phyloP scores from a whole-genome alignment of 2,329 filamentous ascomycete species.

The Thermoascus crustaceus region DNA sequence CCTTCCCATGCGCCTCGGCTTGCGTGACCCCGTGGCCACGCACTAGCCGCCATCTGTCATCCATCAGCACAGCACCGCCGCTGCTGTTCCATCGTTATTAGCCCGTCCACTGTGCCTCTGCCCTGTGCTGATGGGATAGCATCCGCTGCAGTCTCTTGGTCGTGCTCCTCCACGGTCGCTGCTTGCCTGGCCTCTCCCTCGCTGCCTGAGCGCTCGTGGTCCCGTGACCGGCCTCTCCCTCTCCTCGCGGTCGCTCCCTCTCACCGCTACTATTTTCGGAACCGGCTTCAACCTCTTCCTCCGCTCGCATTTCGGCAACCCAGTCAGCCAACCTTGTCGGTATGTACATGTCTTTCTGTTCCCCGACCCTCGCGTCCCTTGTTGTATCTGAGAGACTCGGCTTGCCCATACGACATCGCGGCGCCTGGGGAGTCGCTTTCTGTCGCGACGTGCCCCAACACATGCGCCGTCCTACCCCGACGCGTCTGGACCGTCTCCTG shows the following conservation, averaged over 20 bases:
- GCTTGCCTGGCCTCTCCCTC: background rate
- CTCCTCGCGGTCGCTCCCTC: slow-evolving; percentile 14
- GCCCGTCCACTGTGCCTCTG: background rate
- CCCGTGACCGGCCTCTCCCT: slow-evolving; percentile 21
- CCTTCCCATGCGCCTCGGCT: slow-evolving; percentile 6
- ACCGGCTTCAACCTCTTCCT: slow-evolving; percentile 24
- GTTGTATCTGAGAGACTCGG: slow-evolving; percentile 1
- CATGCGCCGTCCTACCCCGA: slow-evolving; percentile 11
- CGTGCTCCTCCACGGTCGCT: slow-evolving; percentile 4
- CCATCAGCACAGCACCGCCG: slow-evolving; percentile 14
- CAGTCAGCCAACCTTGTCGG: slow-evolving; percentile 35
- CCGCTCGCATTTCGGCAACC: slow-evolving; percentile 31
- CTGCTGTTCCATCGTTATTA: slow-evolving; percentile 1
- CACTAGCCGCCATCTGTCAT: slow-evolving; percentile 15
- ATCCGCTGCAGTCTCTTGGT: background rate
- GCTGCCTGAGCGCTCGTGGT: slow-evolving; percentile 14
- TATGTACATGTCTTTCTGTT: slow-evolving; percentile 23
- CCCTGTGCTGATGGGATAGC: slow-evolving; percentile 1
- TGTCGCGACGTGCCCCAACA: slow-evolving; percentile 14
- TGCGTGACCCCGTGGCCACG: slow-evolving; percentile 19
- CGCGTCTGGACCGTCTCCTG: slow-evolving; percentile 14
- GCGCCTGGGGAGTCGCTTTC: slow-evolving; percentile 15
- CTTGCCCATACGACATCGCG: slow-evolving; percentile 7
- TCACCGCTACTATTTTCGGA: slow-evolving; percentile 31
- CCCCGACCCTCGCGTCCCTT: slow-evolving; percentile 3